A percentile compares a stretch with the other conserved stretches of the same genome.
Conservation (phyloP, 108 stramenopile species). For the Nitzschia sp. region DNA sequence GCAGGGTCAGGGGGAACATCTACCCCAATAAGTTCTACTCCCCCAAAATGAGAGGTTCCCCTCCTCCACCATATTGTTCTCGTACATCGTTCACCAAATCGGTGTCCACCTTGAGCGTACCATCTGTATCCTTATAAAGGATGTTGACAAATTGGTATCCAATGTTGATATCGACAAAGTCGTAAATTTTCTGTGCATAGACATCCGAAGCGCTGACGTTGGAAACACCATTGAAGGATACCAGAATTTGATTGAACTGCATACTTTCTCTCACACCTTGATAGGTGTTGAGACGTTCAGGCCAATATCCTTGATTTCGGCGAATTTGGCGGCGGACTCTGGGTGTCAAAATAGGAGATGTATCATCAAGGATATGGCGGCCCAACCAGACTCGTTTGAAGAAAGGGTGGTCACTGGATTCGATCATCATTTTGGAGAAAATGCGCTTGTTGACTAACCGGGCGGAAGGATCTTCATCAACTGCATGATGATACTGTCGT, state of each 20-base stretch:
- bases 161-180: slow-evolving; percentile 66
- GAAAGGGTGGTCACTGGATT: slow-evolving; percentile 73
- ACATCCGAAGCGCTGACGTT: slow-evolving; percentile 64
- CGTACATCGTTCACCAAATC: slow-evolving; percentile 63
- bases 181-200: slow-evolving; percentile 82
- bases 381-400: slow-evolving; percentile 76
- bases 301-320: slow-evolving; percentile 70
- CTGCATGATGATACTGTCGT: slow-evolving; percentile 20
- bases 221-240: slow-evolving; percentile 68
- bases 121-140: slow-evolving; percentile 48
- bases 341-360: slow-evolving; percentile 66
- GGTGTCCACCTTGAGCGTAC: slow-evolving; percentile 45
- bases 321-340: slow-evolving; percentile 48
- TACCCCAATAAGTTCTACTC: neutral
- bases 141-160: slow-evolving; percentile 76
- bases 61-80: slow-evolving; percentile 56
- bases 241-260: slow-evolving; percentile 75
- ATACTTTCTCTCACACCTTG: slow-evolving; percentile 50
- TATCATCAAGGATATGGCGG: slow-evolving; percentile 69
- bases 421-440: slow-evolving; percentile 65
- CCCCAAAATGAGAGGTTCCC: slow-evolving; percentile 37
- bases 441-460: slow-evolving; percentile 49
- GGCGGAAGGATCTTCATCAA: slow-evolving; percentile 50
- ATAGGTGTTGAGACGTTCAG: slow-evolving; percentile 51
- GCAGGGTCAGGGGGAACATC: too few species aligned